Percentiles rank a stretch among this genome's conserved stretches.
phyloP scores from a whole-genome alignment of 345 rosid genomes.

The Citrus australasica region DNA sequence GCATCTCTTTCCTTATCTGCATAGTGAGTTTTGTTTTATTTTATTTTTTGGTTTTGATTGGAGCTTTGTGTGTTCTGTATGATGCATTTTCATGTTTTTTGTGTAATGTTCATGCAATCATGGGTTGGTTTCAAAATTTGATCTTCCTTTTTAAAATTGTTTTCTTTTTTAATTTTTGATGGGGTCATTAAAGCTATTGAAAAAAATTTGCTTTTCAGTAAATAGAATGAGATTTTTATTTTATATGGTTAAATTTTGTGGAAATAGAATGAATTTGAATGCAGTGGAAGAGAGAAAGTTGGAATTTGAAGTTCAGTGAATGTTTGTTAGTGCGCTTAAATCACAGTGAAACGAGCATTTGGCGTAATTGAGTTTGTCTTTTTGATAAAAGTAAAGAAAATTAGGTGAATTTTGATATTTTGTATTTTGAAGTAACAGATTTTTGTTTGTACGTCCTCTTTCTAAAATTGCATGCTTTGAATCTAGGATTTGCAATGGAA shows the following conservation, averaged over 20 bases:
- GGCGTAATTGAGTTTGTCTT: neutral
- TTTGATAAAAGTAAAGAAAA: neutral
- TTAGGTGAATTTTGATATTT: neutral
- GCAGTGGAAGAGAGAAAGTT: neutral
- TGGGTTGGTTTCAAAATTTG: neutral
- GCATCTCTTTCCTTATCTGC: slow-evolving; percentile 73
- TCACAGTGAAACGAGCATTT: neutral
- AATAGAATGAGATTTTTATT: no score
- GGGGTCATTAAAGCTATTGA: neutral
- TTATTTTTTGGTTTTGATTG: neutral
- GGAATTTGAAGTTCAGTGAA: neutral
- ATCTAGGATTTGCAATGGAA: slow-evolving; percentile 68
- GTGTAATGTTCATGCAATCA: neutral
- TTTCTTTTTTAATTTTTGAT: neutral
- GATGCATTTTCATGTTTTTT: neutral
- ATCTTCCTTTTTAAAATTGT: neutral
- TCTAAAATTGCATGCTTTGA: neutral
- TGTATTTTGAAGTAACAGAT: neutral
- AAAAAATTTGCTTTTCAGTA: neutral
- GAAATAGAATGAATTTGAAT: neutral
- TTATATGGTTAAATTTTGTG: no score
- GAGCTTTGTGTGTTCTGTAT: neutral
- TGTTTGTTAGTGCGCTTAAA: neutral
- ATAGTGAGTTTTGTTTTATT: slow-evolving; percentile 39
- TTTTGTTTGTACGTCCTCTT: neutral